Conservation (phyloP, 2,329 filamentous ascomycete genomes). For the Ustulina deusta region DNA sequence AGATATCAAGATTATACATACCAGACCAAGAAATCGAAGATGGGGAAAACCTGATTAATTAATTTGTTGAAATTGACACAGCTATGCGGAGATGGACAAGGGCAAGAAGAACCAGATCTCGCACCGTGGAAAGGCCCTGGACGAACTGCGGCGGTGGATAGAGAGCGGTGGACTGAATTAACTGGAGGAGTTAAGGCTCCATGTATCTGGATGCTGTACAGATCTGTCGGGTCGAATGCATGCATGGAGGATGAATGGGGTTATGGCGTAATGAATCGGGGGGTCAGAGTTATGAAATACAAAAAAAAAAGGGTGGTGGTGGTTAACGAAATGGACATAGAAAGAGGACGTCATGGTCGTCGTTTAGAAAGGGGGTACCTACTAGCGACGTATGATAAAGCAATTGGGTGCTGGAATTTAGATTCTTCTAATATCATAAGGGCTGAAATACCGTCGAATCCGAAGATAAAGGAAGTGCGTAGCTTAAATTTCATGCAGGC, state of each 20-base stretch:
- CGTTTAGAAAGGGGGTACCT: background rate
- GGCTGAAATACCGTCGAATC: background rate
- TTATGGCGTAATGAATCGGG: background rate
- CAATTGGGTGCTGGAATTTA: background rate
- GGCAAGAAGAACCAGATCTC: constrained; percentile 90
- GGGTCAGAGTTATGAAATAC: background rate
- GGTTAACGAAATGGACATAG: background rate
- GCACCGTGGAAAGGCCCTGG: constrained; percentile 87
- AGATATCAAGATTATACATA: background rate
- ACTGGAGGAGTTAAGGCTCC: background rate
- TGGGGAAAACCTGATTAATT: background rate
- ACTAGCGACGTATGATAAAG: background rate
- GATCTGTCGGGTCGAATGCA: background rate
- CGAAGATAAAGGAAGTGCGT: background rate
- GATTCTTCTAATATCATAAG: background rate
- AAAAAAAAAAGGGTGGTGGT: background rate
- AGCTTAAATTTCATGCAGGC: background rate
- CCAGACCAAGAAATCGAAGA: background rate
- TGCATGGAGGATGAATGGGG: background rate
- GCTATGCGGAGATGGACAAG: constrained; percentile 95
- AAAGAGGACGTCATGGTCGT: background rate
- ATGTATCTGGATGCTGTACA: background rate
- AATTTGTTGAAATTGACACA: constrained; percentile 47
- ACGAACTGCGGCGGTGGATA: constrained; percentile 87
- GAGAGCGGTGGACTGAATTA: constrained; percentile 54